These are phyloP conservation scores for Serendipita sp. DNA, from an alignment of 768 basidiomycete species.

Conservation along the genomic window DNA sequence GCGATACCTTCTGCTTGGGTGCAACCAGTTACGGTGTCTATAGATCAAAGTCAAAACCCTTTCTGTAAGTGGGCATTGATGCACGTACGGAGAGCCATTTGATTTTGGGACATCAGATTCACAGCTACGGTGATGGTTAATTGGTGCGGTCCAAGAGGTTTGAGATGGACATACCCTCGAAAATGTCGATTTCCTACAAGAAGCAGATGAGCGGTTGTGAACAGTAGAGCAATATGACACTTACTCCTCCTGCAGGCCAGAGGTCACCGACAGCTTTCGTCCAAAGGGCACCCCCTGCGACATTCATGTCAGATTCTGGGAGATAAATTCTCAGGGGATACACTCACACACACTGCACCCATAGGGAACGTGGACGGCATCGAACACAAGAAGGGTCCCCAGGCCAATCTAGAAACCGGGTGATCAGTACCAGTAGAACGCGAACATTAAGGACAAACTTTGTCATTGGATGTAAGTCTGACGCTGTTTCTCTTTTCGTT, in stretches of 20 bases:
- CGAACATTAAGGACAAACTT: constrained; percentile 9
- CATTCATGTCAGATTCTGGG: no score
- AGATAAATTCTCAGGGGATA: background rate
- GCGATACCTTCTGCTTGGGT: constrained; percentile 17
- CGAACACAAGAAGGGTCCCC: constrained; percentile 32
- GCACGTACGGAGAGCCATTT: constrained; percentile 57
- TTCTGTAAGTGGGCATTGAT: background rate
- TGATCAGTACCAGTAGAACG: constrained; percentile 27
- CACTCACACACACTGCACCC: constrained; percentile 35
- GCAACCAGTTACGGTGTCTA: background rate
- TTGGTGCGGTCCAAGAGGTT: background rate
- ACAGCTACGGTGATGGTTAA: constrained; percentile 26
- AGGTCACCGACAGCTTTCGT: background rate
- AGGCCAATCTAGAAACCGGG: constrained; percentile 22
- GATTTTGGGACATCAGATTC: constrained; percentile 47
- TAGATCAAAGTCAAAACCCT: background rate
- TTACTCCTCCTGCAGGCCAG: background rate
- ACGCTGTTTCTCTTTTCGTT: constrained; percentile 52
- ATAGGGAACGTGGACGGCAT: constrained; percentile 34
- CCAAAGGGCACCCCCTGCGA: background rate
- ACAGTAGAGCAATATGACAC: background rate
- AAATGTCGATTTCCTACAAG: constrained; percentile 52
- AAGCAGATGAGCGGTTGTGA: background rate
- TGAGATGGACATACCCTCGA: constrained; percentile 37
- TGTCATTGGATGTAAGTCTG: constrained; percentile 42